Evolutionary conservation across 805 yeast genomes (phyloP), one percentile per base, ranked within the genome.

Genomic region (Sungouiella blattae): DNA sequence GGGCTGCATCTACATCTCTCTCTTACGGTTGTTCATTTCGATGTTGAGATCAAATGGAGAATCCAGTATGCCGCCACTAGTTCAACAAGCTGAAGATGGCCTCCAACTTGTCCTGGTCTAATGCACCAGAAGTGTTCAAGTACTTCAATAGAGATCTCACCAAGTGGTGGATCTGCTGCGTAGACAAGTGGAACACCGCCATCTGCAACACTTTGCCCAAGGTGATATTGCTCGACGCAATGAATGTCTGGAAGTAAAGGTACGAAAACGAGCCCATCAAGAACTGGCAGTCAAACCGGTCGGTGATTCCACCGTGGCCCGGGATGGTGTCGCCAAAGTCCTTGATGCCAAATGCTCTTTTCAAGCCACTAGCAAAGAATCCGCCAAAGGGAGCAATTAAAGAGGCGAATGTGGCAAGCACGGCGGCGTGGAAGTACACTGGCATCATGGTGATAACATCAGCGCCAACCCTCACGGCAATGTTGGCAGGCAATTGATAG

Each of bases 311-410:
- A 44, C 98, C 98, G 57, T 93, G 98, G 21, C 98, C 98, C 11
- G 98, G 98, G 49, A 93, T 93, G 7, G 98, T 91, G 55, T 91
- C 95, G 48, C 98, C 98, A 55, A 93, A 93, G 63, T 93, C 98
- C 64, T 93, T 93, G 36, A 89, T 88, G 54, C 91, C 86, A 66
- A 93, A 89, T 11, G 98, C 87, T 63, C 98, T 80, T 69, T 93
- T 93, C 50, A 93, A 72, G n/a, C 98, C 98, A 35, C 94, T 83
- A 5, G 98, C 98, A 53, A 93, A 93, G 60, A 93, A 93, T 1
- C 98, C 98, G 36, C 98, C 98, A 57, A 93, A 93, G 40, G 98
- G 98, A 3, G 98, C 98, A 59, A 93, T 83, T 46, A 93, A 73
- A 0, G 98, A 91, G 2, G 98, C 98, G 71, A 93, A 93, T 3